Conservation (phyloP, 805 yeast species). For the Saccharomycopsis microspora region DNA sequence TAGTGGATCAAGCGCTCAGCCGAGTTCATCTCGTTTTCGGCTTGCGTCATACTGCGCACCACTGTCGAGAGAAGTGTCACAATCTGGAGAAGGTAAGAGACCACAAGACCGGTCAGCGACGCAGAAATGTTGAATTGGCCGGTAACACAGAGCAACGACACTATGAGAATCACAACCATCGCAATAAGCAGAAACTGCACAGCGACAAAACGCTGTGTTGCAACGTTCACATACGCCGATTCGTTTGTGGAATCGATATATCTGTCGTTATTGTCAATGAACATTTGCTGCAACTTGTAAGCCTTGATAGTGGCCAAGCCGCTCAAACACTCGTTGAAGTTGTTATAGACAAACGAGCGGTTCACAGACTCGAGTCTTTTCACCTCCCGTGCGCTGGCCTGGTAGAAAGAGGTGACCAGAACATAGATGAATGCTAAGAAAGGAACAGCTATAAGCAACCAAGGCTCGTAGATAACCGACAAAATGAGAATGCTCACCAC, state of each 20-base stretch:
- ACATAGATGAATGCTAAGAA: slow-evolving; percentile 33
- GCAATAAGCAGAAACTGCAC: slow-evolving; percentile 49
- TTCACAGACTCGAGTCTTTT: slow-evolving; percentile 66
- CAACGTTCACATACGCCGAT: slow-evolving; percentile 49
- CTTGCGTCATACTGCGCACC: slow-evolving; percentile 54
- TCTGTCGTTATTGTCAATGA: slow-evolving; percentile 32
- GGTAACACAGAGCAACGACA: slow-evolving; percentile 50
- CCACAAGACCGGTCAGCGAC: slow-evolving; percentile 56
- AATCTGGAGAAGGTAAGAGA: slow-evolving; percentile 50
- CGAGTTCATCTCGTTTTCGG: slow-evolving; percentile 51
- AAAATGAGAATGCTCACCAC: slow-evolving; percentile 55
- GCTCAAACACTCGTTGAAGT: slow-evolving; percentile 58
- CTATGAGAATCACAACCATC: slow-evolving; percentile 38
- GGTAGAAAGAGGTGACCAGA: slow-evolving; percentile 41
- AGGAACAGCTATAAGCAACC: slow-evolving; percentile 60
- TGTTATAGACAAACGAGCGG: slow-evolving; percentile 60
- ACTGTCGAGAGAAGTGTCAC: slow-evolving; percentile 47
- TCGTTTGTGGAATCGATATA: slow-evolving; percentile 55
- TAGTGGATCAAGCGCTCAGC: slow-evolving; percentile 58
- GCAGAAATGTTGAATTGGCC: slow-evolving; percentile 49
- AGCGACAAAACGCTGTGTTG: slow-evolving; percentile 66
- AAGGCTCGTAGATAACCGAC: slow-evolving; percentile 63
- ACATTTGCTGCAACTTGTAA: slow-evolving; percentile 35
- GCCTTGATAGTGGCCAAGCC: slow-evolving; percentile 64
- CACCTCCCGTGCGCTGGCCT: slow-evolving; percentile 64